These are phyloP conservation scores for Coemansia sp. DNA, from an alignment of 192 early-diverging fungal species.

Conservation along the genomic window DNA sequence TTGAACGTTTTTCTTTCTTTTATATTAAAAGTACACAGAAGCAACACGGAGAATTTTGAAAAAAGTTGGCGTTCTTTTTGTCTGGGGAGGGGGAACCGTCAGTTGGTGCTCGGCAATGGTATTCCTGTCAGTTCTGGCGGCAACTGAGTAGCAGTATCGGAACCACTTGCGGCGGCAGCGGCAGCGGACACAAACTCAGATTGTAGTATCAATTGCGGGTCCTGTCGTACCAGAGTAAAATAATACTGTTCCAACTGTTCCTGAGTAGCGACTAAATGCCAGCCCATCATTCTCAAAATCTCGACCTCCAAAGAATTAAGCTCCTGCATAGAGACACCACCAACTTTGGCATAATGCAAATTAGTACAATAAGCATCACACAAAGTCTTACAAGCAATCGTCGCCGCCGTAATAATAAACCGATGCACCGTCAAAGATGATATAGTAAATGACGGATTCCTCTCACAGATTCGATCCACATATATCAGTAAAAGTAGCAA, in stretches of 20 bases:
- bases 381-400: slow-evolving; percentile 81
- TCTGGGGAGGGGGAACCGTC: neutral
- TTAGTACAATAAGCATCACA: slow-evolving; percentile 97
- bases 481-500: slow-evolving; percentile 88
- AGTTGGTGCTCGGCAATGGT: neutral
- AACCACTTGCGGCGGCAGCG: neutral
- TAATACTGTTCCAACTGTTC: slow-evolving; percentile 90
- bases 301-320: slow-evolving; percentile 94
- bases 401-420: slow-evolving; percentile 88
- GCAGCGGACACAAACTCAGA: slow-evolving; percentile 14
- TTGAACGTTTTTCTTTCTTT: neutral
- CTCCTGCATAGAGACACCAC: slow-evolving; percentile 90
- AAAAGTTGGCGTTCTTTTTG: neutral
- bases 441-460: slow-evolving; percentile 78
- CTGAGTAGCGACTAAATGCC: slow-evolving; percentile 78
- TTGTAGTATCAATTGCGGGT: slow-evolving; percentile 56
- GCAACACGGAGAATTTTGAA: neutral
- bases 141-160: neutral
- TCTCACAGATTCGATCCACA: slow-evolving; percentile 85
- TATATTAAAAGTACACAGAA: slow-evolving; percentile 5
- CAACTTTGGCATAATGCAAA: slow-evolving; percentile 91
- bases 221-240: slow-evolving; percentile 82
- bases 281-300: slow-evolving; percentile 83
- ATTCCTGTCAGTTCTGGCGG: neutral
- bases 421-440: slow-evolving; percentile 92